These are phyloP conservation scores for Daldinia grandis DNA, from an alignment of 495 filamentous ascomycete species.

Conservation along the genomic window DNA sequence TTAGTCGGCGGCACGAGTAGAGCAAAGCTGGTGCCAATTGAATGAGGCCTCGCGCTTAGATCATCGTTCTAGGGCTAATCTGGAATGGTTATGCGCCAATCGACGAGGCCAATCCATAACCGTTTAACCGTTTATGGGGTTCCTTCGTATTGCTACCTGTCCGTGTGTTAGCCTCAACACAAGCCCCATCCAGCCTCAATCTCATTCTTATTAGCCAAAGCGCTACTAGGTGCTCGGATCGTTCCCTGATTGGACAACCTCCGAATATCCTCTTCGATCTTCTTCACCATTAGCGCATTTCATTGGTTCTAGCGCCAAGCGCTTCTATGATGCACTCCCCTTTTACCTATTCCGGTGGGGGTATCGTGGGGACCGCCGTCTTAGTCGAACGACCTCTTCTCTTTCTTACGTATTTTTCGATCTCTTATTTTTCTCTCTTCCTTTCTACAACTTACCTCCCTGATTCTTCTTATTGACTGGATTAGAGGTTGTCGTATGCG, in stretches of 20 bases:
- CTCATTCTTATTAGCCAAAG: conserved; percentile 28
- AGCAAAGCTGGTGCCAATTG: background rate
- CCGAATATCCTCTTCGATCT: conserved; percentile 9
- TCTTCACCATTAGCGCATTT: conserved; percentile 1
- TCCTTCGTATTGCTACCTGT: conserved; percentile 34
- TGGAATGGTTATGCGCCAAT: conserved; percentile 23
- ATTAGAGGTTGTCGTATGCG: background rate
- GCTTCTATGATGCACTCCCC: conserved; percentile 3
- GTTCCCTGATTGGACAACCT: conserved; percentile 13
- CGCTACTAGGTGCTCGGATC: background rate
- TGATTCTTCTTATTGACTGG: background rate
- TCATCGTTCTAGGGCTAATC: conserved; percentile 19
- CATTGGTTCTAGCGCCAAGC: conserved; percentile 21
- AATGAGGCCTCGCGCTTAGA: conserved; percentile 36
- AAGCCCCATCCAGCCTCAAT: conserved; percentile 39
- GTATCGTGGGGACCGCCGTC: conserved; percentile 8
- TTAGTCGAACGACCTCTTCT: conserved; percentile 18
- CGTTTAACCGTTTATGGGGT: conserved; percentile 2
- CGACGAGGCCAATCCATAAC: conserved; percentile 5
- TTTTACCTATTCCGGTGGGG: conserved; percentile 17
- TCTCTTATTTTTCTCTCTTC: background rate
- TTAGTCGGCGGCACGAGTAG: background rate
- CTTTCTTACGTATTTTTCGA: background rate
- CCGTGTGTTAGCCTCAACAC: conserved; percentile 19
- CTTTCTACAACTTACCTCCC: background rate